These are phyloP conservation scores for Geosiphon pyriformis DNA, from an alignment of 192 early-diverging fungal genomes.

Conservation along the genomic window DNA sequence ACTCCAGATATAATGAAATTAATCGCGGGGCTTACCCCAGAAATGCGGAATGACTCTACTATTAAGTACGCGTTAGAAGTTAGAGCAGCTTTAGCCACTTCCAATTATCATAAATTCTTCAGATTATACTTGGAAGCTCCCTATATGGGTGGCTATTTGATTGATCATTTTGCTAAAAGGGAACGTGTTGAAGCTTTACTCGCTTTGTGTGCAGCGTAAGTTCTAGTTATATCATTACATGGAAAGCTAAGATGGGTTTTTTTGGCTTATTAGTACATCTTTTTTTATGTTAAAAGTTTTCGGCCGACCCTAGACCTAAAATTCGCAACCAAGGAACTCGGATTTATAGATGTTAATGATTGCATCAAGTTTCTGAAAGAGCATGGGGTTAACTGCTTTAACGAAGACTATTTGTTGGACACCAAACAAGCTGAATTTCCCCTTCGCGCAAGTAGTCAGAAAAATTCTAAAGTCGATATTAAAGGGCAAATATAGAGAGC, in stretches of 20 bases:
- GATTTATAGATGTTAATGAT: slow-evolving; percentile 47
- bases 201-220: slow-evolving; percentile 72
- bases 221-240: neutral
- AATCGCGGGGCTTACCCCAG: slow-evolving; percentile 63
- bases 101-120: slow-evolving; percentile 88
- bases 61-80: slow-evolving; percentile 83
- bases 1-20: slow-evolving; percentile 73
- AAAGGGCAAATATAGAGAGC: slow-evolving; percentile 73
- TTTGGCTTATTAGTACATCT: no score
- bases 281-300: slow-evolving; percentile 34
- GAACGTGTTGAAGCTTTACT: slow-evolving; percentile 77
- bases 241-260: no score
- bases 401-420: slow-evolving; percentile 41
- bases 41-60: slow-evolving; percentile 54
- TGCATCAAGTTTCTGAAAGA: slow-evolving; percentile 48
- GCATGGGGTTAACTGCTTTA: slow-evolving; percentile 32
- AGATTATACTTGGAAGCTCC: slow-evolving; percentile 69
- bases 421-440: slow-evolving; percentile 50
- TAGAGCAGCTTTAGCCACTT: slow-evolving; percentile 68
- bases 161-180: slow-evolving; percentile 88
- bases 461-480: slow-evolving; percentile 68
- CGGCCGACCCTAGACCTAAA: slow-evolving; percentile 53
- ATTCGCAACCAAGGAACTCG: slow-evolving; percentile 62
- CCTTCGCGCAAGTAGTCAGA: slow-evolving; percentile 49
- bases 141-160: slow-evolving; percentile 83